These are phyloP conservation scores for Ensete glaucum DNA, from an alignment of 176 grass and related monocot genomes.

Conservation along the genomic window DNA sequence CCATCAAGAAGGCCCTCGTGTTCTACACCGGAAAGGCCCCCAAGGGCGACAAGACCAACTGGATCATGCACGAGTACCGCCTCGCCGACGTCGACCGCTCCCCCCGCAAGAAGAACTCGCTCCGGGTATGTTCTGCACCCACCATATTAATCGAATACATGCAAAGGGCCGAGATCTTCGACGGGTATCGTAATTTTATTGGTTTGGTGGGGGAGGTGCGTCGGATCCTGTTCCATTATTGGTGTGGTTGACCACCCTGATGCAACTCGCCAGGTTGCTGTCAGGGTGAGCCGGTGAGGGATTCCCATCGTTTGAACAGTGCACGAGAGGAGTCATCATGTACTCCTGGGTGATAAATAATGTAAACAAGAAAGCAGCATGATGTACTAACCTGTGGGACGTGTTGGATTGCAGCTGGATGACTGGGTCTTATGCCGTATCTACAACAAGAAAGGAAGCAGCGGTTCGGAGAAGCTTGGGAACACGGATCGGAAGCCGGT, in stretches of 20 bases:
- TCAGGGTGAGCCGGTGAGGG: background rate
- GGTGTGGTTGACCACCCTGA: too few species aligned
- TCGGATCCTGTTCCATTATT: too few species aligned
- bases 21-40: constrained; percentile 76
- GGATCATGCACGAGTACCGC: constrained; percentile 99
- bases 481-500: constrained; percentile 52
- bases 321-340: too few species aligned
- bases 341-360: too few species aligned
- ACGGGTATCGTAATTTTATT: too few species aligned
- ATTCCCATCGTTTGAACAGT: too few species aligned
- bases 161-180: too few species aligned
- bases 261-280: background rate
- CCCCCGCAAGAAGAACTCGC: constrained; percentile 55
- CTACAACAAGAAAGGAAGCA: constrained; percentile 19
- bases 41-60: constrained; percentile 92
- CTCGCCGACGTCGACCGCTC: constrained; percentile 74
- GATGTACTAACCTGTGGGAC: too few species aligned
- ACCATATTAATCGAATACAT: too few species aligned
- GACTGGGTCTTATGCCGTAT: constrained; percentile 24
- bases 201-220: too few species aligned
- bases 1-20: constrained; percentile 79
- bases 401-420: background rate
- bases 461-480: constrained; percentile 35
- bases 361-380: too few species aligned
- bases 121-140: constrained; percentile 31